A percentile compares a stretch with the other conserved stretches of the same genome.
These are phyloP conservation scores for Aspergillus mulundensis DNA, from an alignment of 495 filamentous ascomycete species.

Conservation along the genomic window DNA sequence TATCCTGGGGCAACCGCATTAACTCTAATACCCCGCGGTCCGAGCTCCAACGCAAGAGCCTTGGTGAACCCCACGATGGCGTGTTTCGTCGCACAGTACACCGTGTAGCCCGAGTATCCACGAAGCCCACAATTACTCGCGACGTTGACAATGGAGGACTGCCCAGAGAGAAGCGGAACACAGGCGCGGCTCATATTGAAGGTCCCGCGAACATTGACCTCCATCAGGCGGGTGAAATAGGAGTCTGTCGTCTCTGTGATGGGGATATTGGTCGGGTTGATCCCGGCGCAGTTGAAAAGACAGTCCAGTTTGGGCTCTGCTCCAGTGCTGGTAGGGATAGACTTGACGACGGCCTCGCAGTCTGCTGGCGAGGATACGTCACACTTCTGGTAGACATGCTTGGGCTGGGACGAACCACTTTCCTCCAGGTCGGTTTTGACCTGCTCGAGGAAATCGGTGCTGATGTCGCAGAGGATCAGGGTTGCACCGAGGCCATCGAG, in stretches of 20 bases:
- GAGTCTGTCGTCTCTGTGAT: constrained; percentile 26
- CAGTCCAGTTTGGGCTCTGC: constrained; percentile 26
- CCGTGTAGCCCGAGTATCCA: constrained; percentile 29
- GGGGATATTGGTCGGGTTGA: constrained; percentile 45
- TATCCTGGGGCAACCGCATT: constrained; percentile 52
- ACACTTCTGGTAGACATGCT: constrained; percentile 26
- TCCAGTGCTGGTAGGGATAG: constrained; percentile 16
- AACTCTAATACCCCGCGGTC: constrained; percentile 45
- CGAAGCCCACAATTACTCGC: constrained; percentile 40
- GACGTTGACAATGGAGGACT: constrained; percentile 39
- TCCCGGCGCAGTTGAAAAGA: constrained; percentile 52
- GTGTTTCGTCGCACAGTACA: constrained; percentile 53
- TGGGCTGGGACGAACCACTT: neutral
- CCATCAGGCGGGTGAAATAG: constrained; percentile 12
- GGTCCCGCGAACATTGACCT: constrained; percentile 15
- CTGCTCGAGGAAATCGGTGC: constrained; percentile 22
- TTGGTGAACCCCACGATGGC: constrained; percentile 53
- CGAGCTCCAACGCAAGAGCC: constrained; percentile 52
- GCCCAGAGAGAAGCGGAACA: constrained; percentile 8
- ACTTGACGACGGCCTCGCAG: constrained; percentile 21
- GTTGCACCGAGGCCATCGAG: constrained; percentile 37
- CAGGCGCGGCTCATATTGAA: constrained; percentile 13
- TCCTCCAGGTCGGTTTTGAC: constrained; percentile 15
- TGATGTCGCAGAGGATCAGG: constrained; percentile 45
- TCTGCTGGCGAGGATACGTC: constrained; percentile 30